Evolutionary conservation across 176 grass and related monocot genomes (phyloP).

Genomic region (Aegilops tauschii): DNA sequence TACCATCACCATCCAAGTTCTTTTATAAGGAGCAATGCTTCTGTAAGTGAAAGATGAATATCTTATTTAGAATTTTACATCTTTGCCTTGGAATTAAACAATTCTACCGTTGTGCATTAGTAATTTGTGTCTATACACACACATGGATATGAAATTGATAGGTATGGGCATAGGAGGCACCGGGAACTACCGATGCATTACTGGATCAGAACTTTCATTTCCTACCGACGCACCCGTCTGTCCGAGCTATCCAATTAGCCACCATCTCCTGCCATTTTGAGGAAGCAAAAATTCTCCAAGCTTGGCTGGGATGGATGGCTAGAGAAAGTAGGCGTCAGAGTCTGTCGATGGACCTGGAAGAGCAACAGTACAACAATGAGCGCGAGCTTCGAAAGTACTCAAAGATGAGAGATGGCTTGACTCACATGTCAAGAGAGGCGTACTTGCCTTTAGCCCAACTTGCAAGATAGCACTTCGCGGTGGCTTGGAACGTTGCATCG

Average conservation of each 20-base stretch:
- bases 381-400: background rate
- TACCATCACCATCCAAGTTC: background rate
- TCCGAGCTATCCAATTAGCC: too few species aligned
- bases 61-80: background rate
- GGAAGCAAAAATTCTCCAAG: too few species aligned
- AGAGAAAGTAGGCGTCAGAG: background rate
- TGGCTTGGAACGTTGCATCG: too few species aligned
- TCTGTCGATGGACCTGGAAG: background rate
- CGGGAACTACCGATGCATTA: background rate
- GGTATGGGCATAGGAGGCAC: background rate
- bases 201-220: background rate
- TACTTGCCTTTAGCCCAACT: background rate
- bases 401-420: background rate
- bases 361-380: background rate
- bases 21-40: background rate
- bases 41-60: background rate
- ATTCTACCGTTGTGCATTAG: background rate
- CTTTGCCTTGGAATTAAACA: background rate
- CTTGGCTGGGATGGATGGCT: too few species aligned
- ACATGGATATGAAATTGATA: background rate
- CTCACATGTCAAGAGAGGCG: too few species aligned
- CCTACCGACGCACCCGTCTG: too few species aligned
- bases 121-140: background rate
- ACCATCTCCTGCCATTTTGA: too few species aligned
- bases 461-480: too few species aligned